Evolutionary conservation across 495 filamentous ascomycete genomes (phyloP), one percentile per base, ranked within the genome.

Genomic region (Durotheca rogersii): DNA sequence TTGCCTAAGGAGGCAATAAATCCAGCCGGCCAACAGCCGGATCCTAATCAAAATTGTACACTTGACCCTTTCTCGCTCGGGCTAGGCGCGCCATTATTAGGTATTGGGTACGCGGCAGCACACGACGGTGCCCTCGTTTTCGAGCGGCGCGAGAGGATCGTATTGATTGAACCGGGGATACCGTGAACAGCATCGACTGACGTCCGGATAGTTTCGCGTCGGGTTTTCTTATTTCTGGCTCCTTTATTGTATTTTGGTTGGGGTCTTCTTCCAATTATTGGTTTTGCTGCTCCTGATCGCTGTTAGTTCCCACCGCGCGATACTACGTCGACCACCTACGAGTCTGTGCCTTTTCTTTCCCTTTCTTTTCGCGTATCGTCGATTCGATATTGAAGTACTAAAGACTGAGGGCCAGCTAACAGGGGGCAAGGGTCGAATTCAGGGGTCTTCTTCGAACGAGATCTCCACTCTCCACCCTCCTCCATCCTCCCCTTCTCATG

Each of bases 401-500:
- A 27, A 9, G 23, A 27, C 23, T 9, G 4, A n/a, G n/a, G n/a
- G n/a, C n/a, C n/a, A n/a, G n/a, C n/a, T n/a, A n/a, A n/a, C n/a
- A n/a, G n/a, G 21, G 35, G 37, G 49, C 55, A 58, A 49, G 55
- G 55, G 49, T 23, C 17, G 35, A 44, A 42, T 14, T 50, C 56
- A 59, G 56, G 56, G 56, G 50, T 59, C 50, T 41, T 32, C 34
- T n/a, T n/a, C n/a, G n/a, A n/a, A n/a, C n/a, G n/a, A n/a, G n/a
- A n/a, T n/a, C n/a, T n/a, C n/a, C n/a, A n/a, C n/a, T n/a, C n/a
- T n/a, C n/a, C n/a, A n/a, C n/a, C n/a, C n/a, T n/a, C n/a, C n/a
- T n/a, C n/a, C n/a, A n/a, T n/a, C n/a, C n/a, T n/a, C n/a, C n/a
- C n/a, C n/a, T n/a, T n/a, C n/a, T n/a, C n/a, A n/a, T n/a, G n/a